Base-by-base conservation (phyloP, 768 basidiomycete genomes). In the Amanita fuliginea region DNA sequence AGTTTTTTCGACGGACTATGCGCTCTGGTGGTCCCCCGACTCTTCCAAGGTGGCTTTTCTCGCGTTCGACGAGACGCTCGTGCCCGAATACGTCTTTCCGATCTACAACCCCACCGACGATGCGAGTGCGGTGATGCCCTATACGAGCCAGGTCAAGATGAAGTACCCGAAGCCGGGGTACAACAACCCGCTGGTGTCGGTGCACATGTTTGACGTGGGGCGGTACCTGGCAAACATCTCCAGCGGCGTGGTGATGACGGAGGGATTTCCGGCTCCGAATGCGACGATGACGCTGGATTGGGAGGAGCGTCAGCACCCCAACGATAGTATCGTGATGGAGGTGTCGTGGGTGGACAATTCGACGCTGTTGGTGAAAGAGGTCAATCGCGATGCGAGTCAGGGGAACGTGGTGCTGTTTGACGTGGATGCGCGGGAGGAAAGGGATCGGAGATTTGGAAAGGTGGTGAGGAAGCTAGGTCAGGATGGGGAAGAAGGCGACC, bases 21-120 rank as follows among this genome's bases (percentile, higher is more conserved):
- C 93, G 0, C 69, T 95, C 4, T 98, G 92, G 92, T 98, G 88
- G 86, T 85, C 87, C 8, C 95, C 94, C 3, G 76, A 83, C 56
- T 80, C 81, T 0, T 59, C 65, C 16, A 81, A 79, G 53, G 54
- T 99, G 39, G 91, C 93, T 0, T 99, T 86, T 72, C 78, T 97
- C 37, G 68, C 76, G 9, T 82, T 90, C 53, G 91, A 99, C 61
- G 95, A 98, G 67, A 86, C 88, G 1, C 68, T 73, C 0, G 96
- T 99, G 2, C 80, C 84, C 46, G 86, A 86, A 58, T 99, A 80
- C 66, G 76, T 73, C 34, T 90, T 89, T 67, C 92, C 94, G 2
- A 74, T 97, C 39, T 99, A 95, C 67, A 97, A 97, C 58, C 90
- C 91, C 13, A 81, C 83, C 0, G 71, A 76, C 0, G 74, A 91